Evolutionary conservation across 805 yeast species (phyloP), one percentile per base, ranked within the genome.

Genomic region (Candida tammaniensis): DNA sequence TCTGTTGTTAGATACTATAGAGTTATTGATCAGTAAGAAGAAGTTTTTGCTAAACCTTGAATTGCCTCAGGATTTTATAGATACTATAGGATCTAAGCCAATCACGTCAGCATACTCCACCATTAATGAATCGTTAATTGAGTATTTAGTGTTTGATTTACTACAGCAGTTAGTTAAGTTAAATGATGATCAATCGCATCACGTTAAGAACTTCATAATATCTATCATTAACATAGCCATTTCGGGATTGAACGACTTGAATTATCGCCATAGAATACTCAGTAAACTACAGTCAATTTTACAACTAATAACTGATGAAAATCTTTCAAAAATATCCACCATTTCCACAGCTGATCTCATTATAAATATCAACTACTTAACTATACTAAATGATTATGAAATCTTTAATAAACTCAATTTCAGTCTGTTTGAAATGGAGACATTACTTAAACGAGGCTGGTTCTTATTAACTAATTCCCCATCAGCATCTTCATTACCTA

Each of bases 381-480:
- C 68, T 4, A 55, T 64, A 7, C 36, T 64, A 12, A 61, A 59
- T 36, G 70, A 64, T 42, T 54, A 55, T 38, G 70, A 63, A 28
- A 42, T 64, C 9, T 39, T 60, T 8, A 33, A 42, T 14, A 50
- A 51, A 31, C 33, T 53, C 5, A 36, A 45, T 6, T 43, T 42
- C 14, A 36, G 43, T 30, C 52, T 49, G 28, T 49, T 62, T 14
- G 51, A 47, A 20, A 51, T 66, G 21, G 69, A 63, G 30, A 48
- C 54, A 17, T 42, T 44, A 12, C 51, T 60, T 17, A 44, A 61
- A 30, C 59, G 54, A 38, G 30, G 64, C 5, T 61, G 65, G 57
- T 61, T 56, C 33, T 41, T 62, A 9, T 16, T 35, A 7, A 33
- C 20, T 15, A 27, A 27, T 13, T 8, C 15, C 15, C 7, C 8